phyloP scores from a whole-genome alignment of 805 yeast genomes.

The Ogataea pini region DNA sequence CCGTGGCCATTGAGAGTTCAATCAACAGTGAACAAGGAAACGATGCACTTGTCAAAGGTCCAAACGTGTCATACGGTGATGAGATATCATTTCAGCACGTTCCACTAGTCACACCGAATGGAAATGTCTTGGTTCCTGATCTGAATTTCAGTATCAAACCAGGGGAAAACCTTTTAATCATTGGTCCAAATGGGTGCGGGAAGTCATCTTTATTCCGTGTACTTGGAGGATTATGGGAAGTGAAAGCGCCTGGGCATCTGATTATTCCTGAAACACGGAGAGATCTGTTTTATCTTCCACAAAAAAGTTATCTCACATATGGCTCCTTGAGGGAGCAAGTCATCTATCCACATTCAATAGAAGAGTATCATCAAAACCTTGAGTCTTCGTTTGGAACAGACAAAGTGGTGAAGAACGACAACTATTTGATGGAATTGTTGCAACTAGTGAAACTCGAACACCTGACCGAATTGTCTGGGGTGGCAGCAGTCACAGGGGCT shows the following conservation, averaged over 20 bases:
- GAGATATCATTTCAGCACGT: constrained; percentile 72
- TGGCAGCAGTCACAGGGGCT: constrained; percentile 22
- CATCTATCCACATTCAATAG: constrained; percentile 77
- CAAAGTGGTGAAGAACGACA: constrained; percentile 42
- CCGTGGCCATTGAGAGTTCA: constrained; percentile 19
- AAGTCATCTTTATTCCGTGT: constrained; percentile 89
- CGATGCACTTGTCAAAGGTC: constrained; percentile 33
- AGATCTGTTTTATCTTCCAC: constrained; percentile 86
- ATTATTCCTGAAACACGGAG: constrained; percentile 64
- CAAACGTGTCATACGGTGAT: constrained; percentile 47
- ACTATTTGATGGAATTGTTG: constrained; percentile 54
- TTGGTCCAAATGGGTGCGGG: constrained; percentile 97
- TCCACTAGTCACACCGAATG: constrained; percentile 84
- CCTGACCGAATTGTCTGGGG: constrained; percentile 41
- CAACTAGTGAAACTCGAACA: constrained; percentile 60
- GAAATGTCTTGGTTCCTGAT: constrained; percentile 66
- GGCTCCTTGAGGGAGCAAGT: constrained; percentile 85
- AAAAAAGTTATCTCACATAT: constrained; percentile 81
- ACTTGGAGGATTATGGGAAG: constrained; percentile 93
- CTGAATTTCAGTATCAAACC: constrained; percentile 71
- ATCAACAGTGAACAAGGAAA: constrained; percentile 15
- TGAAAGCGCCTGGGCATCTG: constrained; percentile 53
- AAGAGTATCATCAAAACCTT: constrained; percentile 47
- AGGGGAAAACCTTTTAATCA: constrained; percentile 84
- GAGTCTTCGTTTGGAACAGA: constrained; percentile 31